These are phyloP conservation scores for Closterium sp. DNA, from an alignment of 139 green algal genomes.

Conservation along the genomic window DNA sequence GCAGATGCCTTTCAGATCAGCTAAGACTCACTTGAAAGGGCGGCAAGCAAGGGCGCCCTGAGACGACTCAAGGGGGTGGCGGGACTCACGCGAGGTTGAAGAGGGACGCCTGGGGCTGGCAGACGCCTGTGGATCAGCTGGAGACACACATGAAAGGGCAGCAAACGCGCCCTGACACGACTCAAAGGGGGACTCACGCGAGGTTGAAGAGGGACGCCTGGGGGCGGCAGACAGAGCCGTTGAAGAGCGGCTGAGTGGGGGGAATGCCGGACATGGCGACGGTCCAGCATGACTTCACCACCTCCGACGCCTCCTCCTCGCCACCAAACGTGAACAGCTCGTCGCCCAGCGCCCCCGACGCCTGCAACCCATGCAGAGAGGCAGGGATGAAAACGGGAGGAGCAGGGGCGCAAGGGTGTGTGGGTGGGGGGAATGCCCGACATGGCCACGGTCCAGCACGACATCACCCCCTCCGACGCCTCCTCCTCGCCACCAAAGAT, in stretches of 20 bases:
- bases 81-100: too few species aligned
- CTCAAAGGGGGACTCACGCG: background rate
- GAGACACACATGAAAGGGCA: background rate
- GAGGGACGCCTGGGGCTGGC: background rate
- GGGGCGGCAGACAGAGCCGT: conserved; percentile 71
- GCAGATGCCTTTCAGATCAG: too few species aligned
- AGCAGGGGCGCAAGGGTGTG: background rate
- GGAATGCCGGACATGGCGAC: conserved; percentile 75
- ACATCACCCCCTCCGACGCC: background rate
- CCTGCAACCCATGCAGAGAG: background rate
- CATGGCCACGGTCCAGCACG: conserved; percentile 61
- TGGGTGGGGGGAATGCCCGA: conserved; percentile 71
- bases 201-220: background rate
- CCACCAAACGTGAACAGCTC: background rate
- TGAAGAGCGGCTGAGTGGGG: conserved; percentile 73
- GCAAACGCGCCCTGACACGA: background rate
- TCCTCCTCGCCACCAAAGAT: background rate
- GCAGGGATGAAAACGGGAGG: background rate
- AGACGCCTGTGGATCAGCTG: background rate
- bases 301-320: background rate
- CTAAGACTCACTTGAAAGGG: too few species aligned
- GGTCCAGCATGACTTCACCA: conserved; percentile 48
- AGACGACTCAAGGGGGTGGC: too few species aligned
- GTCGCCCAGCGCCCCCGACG: background rate
- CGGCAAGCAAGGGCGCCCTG: too few species aligned